A percentile compares a stretch with the other conserved stretches of the same genome.
These are phyloP conservation scores for Discostella pseudostelligera DNA, from an alignment of 108 stramenopile species.

Conservation along the genomic window DNA sequence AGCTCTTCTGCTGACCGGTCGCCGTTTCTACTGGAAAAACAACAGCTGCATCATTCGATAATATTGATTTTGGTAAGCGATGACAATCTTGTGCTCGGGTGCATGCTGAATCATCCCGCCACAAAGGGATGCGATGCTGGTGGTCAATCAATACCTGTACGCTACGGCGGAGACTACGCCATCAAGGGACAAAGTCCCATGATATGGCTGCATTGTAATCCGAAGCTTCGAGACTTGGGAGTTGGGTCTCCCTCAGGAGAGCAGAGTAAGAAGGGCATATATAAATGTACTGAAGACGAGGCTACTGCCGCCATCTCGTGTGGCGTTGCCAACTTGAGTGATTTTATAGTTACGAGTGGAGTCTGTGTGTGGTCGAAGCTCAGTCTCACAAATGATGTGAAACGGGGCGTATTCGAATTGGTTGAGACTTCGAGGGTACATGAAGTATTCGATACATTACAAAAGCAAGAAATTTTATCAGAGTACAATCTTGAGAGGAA, in stretches of 20 bases:
- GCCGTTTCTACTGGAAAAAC: slow-evolving; percentile 73
- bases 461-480: slow-evolving; percentile 58
- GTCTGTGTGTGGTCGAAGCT: slow-evolving; percentile 69
- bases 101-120: slow-evolving; percentile 75
- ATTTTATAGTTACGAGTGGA: slow-evolving; percentile 70
- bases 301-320: slow-evolving; percentile 53
- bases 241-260: slow-evolving; percentile 53
- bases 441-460: slow-evolving; percentile 50
- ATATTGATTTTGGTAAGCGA: slow-evolving; percentile 66
- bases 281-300: slow-evolving; percentile 67
- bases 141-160: slow-evolving; percentile 46
- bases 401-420: slow-evolving; percentile 60
- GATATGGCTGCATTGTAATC: slow-evolving; percentile 70
- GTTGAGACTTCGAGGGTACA: slow-evolving; percentile 45
- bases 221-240: slow-evolving; percentile 48
- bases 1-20: slow-evolving; percentile 58
- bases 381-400: slow-evolving; percentile 55
- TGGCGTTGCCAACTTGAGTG: slow-evolving; percentile 54
- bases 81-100: slow-evolving; percentile 56
- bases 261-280: slow-evolving; percentile 48
- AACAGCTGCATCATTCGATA: slow-evolving; percentile 76
- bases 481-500: slow-evolving; percentile 48
- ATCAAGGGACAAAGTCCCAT: slow-evolving; percentile 64
- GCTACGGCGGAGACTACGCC: slow-evolving; percentile 77
- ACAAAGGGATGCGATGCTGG: slow-evolving; percentile 56